phyloP scores from a whole-genome alignment of 2,329 filamentous ascomycete species.

The Ascosphaera aggregata region DNA sequence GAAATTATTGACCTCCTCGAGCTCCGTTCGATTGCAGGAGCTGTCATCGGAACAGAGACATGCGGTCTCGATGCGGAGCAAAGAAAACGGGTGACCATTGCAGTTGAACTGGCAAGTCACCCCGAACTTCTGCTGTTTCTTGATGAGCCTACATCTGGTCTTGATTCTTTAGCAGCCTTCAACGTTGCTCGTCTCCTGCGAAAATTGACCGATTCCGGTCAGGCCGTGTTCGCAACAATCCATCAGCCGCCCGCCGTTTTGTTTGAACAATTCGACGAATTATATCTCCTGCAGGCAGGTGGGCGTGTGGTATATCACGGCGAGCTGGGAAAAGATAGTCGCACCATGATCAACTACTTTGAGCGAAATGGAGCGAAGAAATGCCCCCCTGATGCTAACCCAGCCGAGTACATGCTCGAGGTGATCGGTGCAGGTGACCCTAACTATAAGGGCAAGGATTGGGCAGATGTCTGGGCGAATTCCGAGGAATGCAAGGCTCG shows the following conservation, averaged over 20 bases:
- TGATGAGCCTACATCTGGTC: conserved; percentile 38
- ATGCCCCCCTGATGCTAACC: conserved; percentile 41
- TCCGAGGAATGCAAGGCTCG: conserved; percentile 27
- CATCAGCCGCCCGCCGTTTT: conserved; percentile 72
- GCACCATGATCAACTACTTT: conserved; percentile 47
- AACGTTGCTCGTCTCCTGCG: conserved; percentile 39
- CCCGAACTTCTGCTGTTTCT: conserved; percentile 37
- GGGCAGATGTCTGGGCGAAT: conserved; percentile 35
- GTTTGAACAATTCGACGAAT: conserved; percentile 70
- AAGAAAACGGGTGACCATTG: conserved; percentile 42
- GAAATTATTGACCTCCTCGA: conserved; percentile 45
- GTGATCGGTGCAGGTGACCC: conserved; percentile 40
- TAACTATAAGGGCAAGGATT: conserved; percentile 36
- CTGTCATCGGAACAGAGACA: conserved; percentile 35
- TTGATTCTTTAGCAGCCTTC: conserved; percentile 46
- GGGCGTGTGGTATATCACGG: conserved; percentile 67
- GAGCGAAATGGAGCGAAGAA: conserved; percentile 35
- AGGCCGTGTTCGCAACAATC: conserved; percentile 77
- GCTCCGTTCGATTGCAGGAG: conserved; percentile 42
- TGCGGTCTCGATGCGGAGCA: conserved; percentile 41
- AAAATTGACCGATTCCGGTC: conserved; percentile 47
- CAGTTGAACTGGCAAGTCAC: conserved; percentile 37
- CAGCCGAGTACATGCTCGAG: conserved; percentile 70
- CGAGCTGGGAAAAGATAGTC: conserved; percentile 54
- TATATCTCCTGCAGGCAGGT: conserved; percentile 55